These are phyloP conservation scores for Aureobasidium namibiae DNA, from an alignment of 2,329 filamentous ascomycete species.

Conservation along the genomic window DNA sequence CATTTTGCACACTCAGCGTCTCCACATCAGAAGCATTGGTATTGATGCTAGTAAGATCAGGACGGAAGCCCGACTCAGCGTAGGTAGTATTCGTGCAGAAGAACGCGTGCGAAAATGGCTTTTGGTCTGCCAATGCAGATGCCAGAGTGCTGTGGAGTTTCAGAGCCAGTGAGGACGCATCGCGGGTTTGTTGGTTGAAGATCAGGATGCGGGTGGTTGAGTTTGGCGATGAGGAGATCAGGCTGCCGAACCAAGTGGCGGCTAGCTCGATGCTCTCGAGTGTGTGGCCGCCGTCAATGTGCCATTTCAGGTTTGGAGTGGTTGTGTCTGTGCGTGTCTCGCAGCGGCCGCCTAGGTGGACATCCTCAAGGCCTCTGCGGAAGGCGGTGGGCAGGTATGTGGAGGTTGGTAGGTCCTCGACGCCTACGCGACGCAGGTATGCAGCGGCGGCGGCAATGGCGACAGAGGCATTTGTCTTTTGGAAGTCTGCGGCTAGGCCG, in stretches of 20 bases:
- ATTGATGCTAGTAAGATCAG: slow-evolving; percentile 56
- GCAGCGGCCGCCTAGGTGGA: slow-evolving; percentile 67
- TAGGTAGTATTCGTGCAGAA: slow-evolving; percentile 75
- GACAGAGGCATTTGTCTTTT: slow-evolving; percentile 54
- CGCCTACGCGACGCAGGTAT: slow-evolving; percentile 44
- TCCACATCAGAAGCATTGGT: slow-evolving; percentile 51
- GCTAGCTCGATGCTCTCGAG: slow-evolving; percentile 71
- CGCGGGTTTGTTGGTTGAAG: slow-evolving; percentile 88
- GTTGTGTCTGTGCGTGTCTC: slow-evolving; percentile 54
- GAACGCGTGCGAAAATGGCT: slow-evolving; percentile 61
- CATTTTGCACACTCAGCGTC: slow-evolving; percentile 57
- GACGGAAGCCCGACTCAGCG: slow-evolving; percentile 50
- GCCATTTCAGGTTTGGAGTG: slow-evolving; percentile 55
- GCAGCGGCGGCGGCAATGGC: slow-evolving; percentile 52
- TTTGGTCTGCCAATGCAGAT: slow-evolving; percentile 27
- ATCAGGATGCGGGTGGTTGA: slow-evolving; percentile 53
- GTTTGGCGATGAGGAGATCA: slow-evolving; percentile 21
- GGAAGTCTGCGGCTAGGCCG: slow-evolving; percentile 54
- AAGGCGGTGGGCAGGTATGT: slow-evolving; percentile 52
- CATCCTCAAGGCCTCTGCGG: slow-evolving; percentile 54
- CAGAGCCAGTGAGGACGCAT: slow-evolving; percentile 58
- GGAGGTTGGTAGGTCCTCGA: slow-evolving; percentile 33
- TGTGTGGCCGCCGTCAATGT: slow-evolving; percentile 83
- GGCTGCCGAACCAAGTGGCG: slow-evolving; percentile 63
- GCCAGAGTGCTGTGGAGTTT: slow-evolving; percentile 53